These are phyloP conservation scores for Cyclanthera cordifolia DNA, from an alignment of 306 rosid genomes.

Conservation along the genomic window DNA sequence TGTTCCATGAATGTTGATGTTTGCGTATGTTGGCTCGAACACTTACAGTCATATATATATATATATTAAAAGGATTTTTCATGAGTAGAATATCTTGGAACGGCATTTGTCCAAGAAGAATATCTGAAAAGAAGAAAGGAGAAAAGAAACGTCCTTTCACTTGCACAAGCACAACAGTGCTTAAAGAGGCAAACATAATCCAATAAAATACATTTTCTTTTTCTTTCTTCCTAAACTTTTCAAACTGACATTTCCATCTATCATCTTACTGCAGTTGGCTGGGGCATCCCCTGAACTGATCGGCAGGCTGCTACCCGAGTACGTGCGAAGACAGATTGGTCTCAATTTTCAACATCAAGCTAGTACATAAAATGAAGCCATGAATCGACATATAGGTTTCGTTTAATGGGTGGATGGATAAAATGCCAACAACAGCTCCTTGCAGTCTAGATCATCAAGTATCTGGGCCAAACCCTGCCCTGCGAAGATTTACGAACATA, in stretches of 20 bases:
- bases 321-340: slow-evolving; percentile 52
- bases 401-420: slow-evolving; percentile 12
- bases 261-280: slow-evolving; percentile 36
- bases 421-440: slow-evolving; percentile 26
- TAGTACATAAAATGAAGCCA: slow-evolving; percentile 45
- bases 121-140: neutral
- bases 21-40: no score
- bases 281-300: slow-evolving; percentile 78
- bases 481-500: slow-evolving; percentile 46
- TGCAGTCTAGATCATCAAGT: slow-evolving; percentile 31
- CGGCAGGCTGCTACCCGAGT: slow-evolving; percentile 77
- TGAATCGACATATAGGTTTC: slow-evolving; percentile 22
- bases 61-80: no score
- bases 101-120: neutral
- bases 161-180: neutral
- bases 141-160: neutral
- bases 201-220: no score
- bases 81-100: no score
- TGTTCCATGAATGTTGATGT: no score
- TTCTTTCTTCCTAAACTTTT: neutral
- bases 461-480: slow-evolving; percentile 33
- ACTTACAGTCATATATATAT: no score
- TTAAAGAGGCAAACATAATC: neutral
- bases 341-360: slow-evolving; percentile 42
- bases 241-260: slow-evolving; percentile 1